These are phyloP conservation scores for Gossypium gossypioides DNA, from an alignment of 441 rosid genomes.

Conservation along the genomic window DNA sequence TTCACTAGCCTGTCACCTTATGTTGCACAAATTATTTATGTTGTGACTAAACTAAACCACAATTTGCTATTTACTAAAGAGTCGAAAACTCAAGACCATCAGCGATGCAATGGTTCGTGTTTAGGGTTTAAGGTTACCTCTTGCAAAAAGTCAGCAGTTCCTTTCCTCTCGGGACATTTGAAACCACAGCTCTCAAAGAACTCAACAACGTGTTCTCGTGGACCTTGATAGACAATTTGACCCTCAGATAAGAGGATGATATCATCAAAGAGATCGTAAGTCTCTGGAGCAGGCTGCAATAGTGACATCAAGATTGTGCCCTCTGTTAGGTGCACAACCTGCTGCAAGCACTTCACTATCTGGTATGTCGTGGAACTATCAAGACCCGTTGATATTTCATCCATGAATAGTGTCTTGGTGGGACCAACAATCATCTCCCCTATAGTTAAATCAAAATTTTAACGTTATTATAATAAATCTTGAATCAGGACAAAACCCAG, in stretches of 20 bases:
- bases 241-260: conserved; percentile 70
- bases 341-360: conserved; percentile 80
- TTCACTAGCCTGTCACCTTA: background rate
- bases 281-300: conserved; percentile 90
- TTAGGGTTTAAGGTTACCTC: conserved; percentile 38
- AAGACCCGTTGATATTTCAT: conserved; percentile 92
- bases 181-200: conserved; percentile 77
- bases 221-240: conserved; percentile 73
- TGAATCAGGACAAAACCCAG: no score
- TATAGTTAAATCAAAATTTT: conserved; percentile 8
- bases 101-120: background rate
- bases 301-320: conserved; percentile 73
- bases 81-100: background rate
- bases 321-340: conserved; percentile 67
- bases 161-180: conserved; percentile 79
- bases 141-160: conserved; percentile 87
- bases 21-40: background rate
- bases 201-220: conserved; percentile 48
- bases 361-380: conserved; percentile 87
- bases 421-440: conserved; percentile 98
- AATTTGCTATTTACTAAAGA: background rate
- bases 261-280: conserved; percentile 78
- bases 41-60: background rate
- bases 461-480: no score
- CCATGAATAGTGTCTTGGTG: conserved; percentile 79